Percentiles rank a stretch among this genome's conserved stretches.
These are phyloP conservation scores for Sinapis alba DNA, from an alignment of 441 rosid species.

Conservation along the genomic window DNA sequence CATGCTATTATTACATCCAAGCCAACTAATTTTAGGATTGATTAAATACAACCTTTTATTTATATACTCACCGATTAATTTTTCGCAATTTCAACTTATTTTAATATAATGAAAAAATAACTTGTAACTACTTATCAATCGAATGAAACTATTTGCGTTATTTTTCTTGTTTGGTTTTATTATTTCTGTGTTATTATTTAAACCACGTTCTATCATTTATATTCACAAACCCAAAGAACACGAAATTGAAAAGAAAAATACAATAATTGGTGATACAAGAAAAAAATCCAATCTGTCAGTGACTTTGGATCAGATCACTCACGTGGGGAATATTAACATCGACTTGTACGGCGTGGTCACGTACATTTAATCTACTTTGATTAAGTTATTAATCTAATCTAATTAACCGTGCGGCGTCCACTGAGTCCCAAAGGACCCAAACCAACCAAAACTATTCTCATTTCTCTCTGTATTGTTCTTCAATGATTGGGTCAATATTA, in stretches of 20 bases:
- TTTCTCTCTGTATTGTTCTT: neutral
- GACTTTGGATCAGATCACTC: conserved; percentile 36
- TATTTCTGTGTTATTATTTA: neutral
- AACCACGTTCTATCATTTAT: conserved; percentile 5
- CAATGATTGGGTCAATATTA: conserved; percentile 7
- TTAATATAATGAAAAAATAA: neutral
- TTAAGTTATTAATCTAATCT: neutral
- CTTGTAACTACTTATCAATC: neutral
- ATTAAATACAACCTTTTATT: neutral
- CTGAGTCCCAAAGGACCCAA: neutral
- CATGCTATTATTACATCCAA: conserved; percentile 20
- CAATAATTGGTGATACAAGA: neutral
- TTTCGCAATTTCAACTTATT: neutral
- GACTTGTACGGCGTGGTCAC: conserved; percentile 35
- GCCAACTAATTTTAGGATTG: neutral
- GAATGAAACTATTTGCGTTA: neutral
- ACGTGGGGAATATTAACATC: conserved; percentile 32
- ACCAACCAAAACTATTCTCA: neutral
- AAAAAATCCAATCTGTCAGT: conserved; percentile 31
- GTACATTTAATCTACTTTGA: conserved; percentile 33
- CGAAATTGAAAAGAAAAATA: neutral
- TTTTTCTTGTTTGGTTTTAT: neutral
- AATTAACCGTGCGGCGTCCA: conserved; percentile 28
- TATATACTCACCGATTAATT: neutral
- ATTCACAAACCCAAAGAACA: conserved; percentile 8